A percentile compares a stretch with the other conserved stretches of the same genome.
Evolutionary conservation across 1,139 yeast genomes (phyloP).

Genomic region (Arxiozyma bovina): DNA sequence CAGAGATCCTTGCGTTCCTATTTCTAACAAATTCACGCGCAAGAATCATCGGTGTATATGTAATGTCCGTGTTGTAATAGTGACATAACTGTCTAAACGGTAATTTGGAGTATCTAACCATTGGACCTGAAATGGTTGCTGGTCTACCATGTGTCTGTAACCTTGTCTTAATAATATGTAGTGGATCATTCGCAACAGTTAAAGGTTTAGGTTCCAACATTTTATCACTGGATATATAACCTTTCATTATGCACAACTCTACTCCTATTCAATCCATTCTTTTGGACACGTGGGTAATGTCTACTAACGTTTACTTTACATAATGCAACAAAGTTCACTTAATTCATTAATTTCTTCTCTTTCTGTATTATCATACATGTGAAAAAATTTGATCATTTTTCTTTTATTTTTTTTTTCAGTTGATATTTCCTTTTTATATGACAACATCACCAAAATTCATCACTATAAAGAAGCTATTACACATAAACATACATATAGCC

Average conservation of each 20-base stretch:
- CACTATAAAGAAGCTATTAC: too few species aligned
- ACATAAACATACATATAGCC: background rate
- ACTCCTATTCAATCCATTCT: background rate
- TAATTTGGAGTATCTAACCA: slow-evolving; percentile 92
- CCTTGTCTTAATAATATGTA: slow-evolving; percentile 26
- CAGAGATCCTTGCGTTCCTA: slow-evolving; percentile 68
- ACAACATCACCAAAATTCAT: too few species aligned
- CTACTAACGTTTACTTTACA: too few species aligned
- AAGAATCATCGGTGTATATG: slow-evolving; percentile 90
- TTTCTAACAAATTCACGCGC: slow-evolving; percentile 92
- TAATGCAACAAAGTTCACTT: background rate
- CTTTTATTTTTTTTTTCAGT: too few species aligned
- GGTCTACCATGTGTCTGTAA: slow-evolving; percentile 23
- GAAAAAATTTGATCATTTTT: too few species aligned
- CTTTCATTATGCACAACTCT: background rate
- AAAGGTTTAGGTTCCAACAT: slow-evolving; percentile 13
- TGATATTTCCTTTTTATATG: too few species aligned
- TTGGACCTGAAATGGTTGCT: slow-evolving; percentile 73
- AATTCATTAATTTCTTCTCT: background rate
- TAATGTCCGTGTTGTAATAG: slow-evolving; percentile 68
- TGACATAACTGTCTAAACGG: slow-evolving; percentile 82
- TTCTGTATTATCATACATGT: too few species aligned
- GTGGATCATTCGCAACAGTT: slow-evolving; percentile 22
- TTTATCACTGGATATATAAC: background rate
- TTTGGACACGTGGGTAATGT: background rate